These are phyloP conservation scores for Tetrahymena malaccensis DNA, from an alignment of 73 alveolate genomes.

Conservation along the genomic window DNA sequence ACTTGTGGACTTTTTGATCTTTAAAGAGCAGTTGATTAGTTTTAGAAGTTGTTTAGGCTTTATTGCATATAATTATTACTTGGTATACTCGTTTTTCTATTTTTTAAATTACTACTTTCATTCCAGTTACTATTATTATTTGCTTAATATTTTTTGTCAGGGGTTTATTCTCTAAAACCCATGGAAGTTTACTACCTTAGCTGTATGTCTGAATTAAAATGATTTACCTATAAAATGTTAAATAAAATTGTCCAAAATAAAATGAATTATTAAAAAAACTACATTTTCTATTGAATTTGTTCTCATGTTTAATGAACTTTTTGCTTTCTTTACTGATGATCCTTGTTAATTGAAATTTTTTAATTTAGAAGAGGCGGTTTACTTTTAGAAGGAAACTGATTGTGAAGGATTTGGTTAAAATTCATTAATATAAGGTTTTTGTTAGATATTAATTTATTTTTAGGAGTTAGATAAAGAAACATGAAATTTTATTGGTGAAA, in stretches of 20 bases:
- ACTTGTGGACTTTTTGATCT: background rate
- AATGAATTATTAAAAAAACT: background rate
- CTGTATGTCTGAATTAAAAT: background rate
- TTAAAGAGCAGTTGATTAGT: background rate
- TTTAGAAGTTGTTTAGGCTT: background rate
- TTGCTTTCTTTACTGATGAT: background rate
- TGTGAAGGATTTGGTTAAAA: background rate
- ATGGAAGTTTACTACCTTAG: background rate
- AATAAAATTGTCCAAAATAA: too few relatives aligned
- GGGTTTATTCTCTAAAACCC: background rate
- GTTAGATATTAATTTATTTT: background rate
- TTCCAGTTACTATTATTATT: background rate
- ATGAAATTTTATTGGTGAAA: background rate
- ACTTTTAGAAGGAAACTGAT: background rate
- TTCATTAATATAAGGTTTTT: background rate
- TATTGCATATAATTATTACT: background rate
- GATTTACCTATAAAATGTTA: background rate
- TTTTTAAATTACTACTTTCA: background rate
- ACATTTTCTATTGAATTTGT: background rate
- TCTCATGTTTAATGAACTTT: background rate
- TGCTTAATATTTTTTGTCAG: background rate
- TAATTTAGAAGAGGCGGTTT: background rate
- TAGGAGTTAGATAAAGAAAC: background rate
- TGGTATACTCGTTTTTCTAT: background rate
- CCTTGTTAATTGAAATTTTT: background rate